Conservation (phyloP, 768 basidiomycete species). For the Tricholoma bakamatsutake region DNA sequence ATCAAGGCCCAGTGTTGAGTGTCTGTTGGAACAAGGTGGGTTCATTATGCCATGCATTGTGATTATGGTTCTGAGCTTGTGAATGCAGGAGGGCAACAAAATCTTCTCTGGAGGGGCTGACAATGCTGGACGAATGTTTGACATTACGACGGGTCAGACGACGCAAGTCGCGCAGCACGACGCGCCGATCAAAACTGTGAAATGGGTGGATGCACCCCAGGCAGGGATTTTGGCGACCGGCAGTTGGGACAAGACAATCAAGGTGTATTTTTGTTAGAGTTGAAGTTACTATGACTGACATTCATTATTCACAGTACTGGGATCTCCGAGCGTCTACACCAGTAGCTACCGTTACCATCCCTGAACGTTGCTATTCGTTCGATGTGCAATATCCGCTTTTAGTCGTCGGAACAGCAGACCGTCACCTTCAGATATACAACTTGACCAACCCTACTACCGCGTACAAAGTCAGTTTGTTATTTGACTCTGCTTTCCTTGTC, state of each 20-base stretch:
- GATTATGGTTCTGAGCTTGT: background rate
- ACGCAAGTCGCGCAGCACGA: slow-evolving; percentile 89
- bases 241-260: slow-evolving; percentile 97
- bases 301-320: slow-evolving; percentile 66
- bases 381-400: slow-evolving; percentile 78
- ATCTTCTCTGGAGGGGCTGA: slow-evolving; percentile 91
- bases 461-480: slow-evolving; percentile 53
- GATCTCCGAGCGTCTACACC: slow-evolving; percentile 76
- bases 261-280: slow-evolving; percentile 42
- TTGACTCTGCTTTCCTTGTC: background rate
- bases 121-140: slow-evolving; percentile 92
- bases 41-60: slow-evolving; percentile 1
- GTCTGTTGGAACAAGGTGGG: slow-evolving; percentile 89
- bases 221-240: slow-evolving; percentile 84
- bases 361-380: slow-evolving; percentile 86
- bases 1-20: slow-evolving; percentile 85
- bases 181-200: slow-evolving; percentile 77
- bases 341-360: slow-evolving; percentile 73
- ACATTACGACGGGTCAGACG: slow-evolving; percentile 75
- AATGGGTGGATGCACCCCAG: slow-evolving; percentile 73
- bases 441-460: slow-evolving; percentile 73
- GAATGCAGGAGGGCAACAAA: slow-evolving; percentile 78
- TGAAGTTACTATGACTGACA: slow-evolving; percentile 1
- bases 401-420: slow-evolving; percentile 91
- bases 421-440: slow-evolving; percentile 87